Conservation (phyloP, 495 filamentous ascomycete genomes). For the Daldinia concentrica region DNA sequence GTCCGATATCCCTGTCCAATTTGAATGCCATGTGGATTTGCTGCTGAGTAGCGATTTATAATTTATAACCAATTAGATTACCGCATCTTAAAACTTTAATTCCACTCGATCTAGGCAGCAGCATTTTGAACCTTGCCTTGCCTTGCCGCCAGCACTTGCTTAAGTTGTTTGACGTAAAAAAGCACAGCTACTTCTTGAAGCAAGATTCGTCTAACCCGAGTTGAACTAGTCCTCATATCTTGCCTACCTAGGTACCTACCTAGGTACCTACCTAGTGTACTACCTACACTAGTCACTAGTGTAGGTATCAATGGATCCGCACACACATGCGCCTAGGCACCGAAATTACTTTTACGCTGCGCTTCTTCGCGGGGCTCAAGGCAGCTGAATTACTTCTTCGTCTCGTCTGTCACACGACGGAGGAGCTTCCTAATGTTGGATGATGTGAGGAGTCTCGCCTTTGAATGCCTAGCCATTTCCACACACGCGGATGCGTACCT, state of each 20-base stretch:
- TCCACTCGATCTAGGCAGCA: constrained; percentile 33
- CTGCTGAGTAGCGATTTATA: neutral
- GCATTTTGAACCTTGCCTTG: constrained; percentile 25
- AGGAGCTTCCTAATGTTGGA: constrained; percentile 2
- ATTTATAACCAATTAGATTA: constrained; percentile 9
- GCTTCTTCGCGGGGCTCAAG: constrained; percentile 19
- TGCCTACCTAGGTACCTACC: too few species aligned
- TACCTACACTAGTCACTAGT: too few species aligned
- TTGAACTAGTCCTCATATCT: too few species aligned
- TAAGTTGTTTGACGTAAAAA: too few species aligned
- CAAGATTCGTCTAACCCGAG: too few species aligned
- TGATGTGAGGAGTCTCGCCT: constrained; percentile 21
- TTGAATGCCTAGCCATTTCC: constrained; percentile 8
- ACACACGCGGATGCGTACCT: too few species aligned
- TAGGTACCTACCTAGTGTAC: too few species aligned
- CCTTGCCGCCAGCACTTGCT: too few species aligned
- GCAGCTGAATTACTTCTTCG: constrained; percentile 33
- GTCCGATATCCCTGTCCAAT: neutral
- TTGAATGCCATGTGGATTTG: neutral
- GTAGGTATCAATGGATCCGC: constrained; percentile 12
- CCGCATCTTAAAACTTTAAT: constrained; percentile 17
- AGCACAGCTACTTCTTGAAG: too few species aligned
- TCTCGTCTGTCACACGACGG: constrained; percentile 11
- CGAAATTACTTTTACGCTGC: constrained; percentile 31
- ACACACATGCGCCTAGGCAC: constrained; percentile 30